These are phyloP conservation scores for Pharnaceum exiguum DNA, from an alignment of 148 eudicot species.

Conservation along the genomic window DNA sequence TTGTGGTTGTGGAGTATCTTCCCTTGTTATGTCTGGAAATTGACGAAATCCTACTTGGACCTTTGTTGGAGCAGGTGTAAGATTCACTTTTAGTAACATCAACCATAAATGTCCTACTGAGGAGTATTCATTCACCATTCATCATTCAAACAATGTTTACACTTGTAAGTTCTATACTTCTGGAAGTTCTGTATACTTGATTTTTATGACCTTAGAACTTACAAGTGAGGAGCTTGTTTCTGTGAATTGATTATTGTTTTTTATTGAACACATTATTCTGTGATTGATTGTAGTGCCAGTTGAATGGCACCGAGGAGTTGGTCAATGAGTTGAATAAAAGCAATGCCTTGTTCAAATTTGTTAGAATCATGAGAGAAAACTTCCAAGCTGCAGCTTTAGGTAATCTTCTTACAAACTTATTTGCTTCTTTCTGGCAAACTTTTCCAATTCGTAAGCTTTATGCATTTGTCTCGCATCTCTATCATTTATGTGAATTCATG, in stretches of 20 bases:
- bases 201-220: background rate
- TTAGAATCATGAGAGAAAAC: conserved; percentile 59
- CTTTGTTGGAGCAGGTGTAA: conserved; percentile 41
- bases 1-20: background rate
- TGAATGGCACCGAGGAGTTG: conserved; percentile 33
- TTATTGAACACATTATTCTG: conserved; percentile 27
- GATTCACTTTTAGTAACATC: conserved; percentile 52
- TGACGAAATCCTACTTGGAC: no score
- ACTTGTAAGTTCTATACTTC: conserved; percentile 40
- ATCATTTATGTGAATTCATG: conserved; percentile 6
- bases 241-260: background rate
- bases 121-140: conserved; percentile 55
- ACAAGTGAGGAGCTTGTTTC: background rate
- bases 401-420: conserved; percentile 24
- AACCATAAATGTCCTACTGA: conserved; percentile 35
- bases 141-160: conserved; percentile 48
- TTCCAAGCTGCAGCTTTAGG: conserved; percentile 63
- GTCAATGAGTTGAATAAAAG: conserved; percentile 40
- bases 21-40: background rate
- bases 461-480: background rate
- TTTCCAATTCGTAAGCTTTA: no score
- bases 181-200: background rate
- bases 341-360: conserved; percentile 56
- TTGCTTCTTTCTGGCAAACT: background rate
- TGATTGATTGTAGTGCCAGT: conserved; percentile 51